phyloP scores from a whole-genome alignment of 2,329 filamentous ascomycete species.

The Hypomyces rosellus region DNA sequence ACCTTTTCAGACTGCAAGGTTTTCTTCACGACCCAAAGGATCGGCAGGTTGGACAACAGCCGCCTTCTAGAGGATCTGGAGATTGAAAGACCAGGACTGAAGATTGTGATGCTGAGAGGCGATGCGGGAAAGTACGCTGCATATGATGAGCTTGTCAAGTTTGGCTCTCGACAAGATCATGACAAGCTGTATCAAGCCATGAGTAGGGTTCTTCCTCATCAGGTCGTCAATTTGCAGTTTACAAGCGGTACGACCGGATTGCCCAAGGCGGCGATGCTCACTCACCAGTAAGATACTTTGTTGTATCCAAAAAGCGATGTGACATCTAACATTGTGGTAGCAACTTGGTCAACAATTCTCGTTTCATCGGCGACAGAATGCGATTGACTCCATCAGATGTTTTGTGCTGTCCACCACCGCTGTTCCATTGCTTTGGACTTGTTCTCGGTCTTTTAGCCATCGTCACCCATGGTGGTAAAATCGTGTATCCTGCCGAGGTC shows the following conservation, averaged over 20 bases:
- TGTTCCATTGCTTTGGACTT: constrained; percentile 83
- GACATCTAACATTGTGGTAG: constrained; percentile 23
- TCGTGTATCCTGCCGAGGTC: constrained; percentile 68
- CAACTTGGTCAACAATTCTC: constrained; percentile 58
- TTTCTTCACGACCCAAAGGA: constrained; percentile 64
- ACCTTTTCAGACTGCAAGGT: constrained; percentile 66
- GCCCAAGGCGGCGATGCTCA: constrained; percentile 70
- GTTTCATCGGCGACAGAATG: constrained; percentile 71
- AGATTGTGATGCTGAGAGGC: constrained; percentile 56
- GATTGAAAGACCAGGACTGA: constrained; percentile 37
- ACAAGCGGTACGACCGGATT: constrained; percentile 69
- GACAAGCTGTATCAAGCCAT: constrained; percentile 47
- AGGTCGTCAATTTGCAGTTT: constrained; percentile 69
- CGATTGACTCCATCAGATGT: constrained; percentile 58
- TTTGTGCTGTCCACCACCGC: constrained; percentile 73
- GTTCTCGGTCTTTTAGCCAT: constrained; percentile 68
- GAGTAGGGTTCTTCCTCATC: constrained; percentile 52
- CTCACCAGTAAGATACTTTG: constrained; percentile 49
- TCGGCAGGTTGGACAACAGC: constrained; percentile 59
- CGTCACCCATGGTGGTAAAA: constrained; percentile 67
- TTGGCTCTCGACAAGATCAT: constrained; percentile 42
- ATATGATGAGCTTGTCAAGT: constrained; percentile 52
- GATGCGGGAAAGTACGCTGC: constrained; percentile 48
- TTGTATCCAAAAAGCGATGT: background rate
- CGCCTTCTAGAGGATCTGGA: constrained; percentile 51